A percentile compares a stretch with the other conserved stretches of the same genome.
Evolutionary conservation across 2,329 filamentous ascomycete species (phyloP).

Genomic region (Macrophomina tecta): DNA sequence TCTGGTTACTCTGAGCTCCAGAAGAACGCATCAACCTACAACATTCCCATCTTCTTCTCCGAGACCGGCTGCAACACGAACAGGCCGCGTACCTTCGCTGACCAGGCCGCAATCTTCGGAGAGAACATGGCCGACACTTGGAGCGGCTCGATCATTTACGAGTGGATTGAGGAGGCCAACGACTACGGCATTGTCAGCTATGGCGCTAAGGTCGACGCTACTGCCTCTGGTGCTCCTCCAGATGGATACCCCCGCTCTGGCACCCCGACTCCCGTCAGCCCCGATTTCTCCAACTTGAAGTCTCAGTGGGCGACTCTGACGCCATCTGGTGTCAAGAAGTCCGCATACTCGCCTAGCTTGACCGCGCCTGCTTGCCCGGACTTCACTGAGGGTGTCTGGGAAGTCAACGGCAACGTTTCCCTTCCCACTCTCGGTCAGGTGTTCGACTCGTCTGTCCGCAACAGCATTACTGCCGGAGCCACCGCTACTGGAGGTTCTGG

Average conservation of each 20-base stretch:
- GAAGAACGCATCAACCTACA: constrained; percentile 70
- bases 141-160: constrained; percentile 84
- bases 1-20: constrained; percentile 76
- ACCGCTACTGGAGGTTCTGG: constrained; percentile 16
- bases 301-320: constrained; percentile 75
- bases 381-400: constrained; percentile 73
- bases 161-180: constrained; percentile 69
- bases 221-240: constrained; percentile 53
- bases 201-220: constrained; percentile 62
- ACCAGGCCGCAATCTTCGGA: constrained; percentile 80
- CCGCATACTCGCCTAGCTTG: constrained; percentile 67
- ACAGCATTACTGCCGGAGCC: constrained; percentile 29
- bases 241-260: constrained; percentile 75
- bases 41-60: constrained; percentile 87
- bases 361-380: constrained; percentile 73
- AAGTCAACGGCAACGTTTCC: constrained; percentile 70
- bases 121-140: constrained; percentile 71
- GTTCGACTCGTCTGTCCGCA: constrained; percentile 33
- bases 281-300: constrained; percentile 81
- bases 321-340: constrained; percentile 70
- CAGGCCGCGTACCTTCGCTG: constrained; percentile 67
- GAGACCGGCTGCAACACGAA: constrained; percentile 80
- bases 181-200: constrained; percentile 83
- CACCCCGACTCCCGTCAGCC: constrained; percentile 72
- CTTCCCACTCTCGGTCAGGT: constrained; percentile 72